Conservation (phyloP, 202 grass and related monocot species). For the Hordeum pubiflorum region DNA sequence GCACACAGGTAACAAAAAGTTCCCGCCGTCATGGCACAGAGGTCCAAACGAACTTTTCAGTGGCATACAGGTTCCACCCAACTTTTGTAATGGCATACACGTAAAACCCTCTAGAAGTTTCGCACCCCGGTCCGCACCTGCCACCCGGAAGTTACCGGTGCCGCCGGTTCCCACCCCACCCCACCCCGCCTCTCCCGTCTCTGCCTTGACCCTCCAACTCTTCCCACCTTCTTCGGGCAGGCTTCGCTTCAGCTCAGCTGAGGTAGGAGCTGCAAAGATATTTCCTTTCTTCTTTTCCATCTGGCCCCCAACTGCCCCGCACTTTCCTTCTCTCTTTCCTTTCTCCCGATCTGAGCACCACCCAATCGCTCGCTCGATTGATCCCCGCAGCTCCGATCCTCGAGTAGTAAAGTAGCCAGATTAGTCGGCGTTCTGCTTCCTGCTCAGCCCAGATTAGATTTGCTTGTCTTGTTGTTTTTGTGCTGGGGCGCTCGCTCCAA, state of each 20-base stretch:
- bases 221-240: neutral
- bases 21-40: too few relatives aligned
- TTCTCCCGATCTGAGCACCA: constrained; percentile 22
- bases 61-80: too few relatives aligned
- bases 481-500: neutral
- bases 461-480: constrained; percentile 11
- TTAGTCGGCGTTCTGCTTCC: constrained; percentile 2
- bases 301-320: neutral
- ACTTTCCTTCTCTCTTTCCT: neutral
- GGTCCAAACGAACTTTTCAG: too few relatives aligned
- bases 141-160: constrained; percentile 7
- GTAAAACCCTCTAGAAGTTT: neutral
- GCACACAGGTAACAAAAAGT: too few relatives aligned
- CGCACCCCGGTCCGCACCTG: neutral
- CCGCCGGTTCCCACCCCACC: neutral
- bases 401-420: neutral
- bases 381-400: neutral
- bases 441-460: constrained; percentile 19
- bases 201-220: neutral
- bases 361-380: neutral
- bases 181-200: neutral
- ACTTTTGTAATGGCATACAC: too few relatives aligned
- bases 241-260: neutral
- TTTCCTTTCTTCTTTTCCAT: neutral
- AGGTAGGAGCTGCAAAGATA: neutral